These are phyloP conservation scores for Asterochloris sp. DNA, from an alignment of 139 green algal genomes.

Conservation along the genomic window DNA sequence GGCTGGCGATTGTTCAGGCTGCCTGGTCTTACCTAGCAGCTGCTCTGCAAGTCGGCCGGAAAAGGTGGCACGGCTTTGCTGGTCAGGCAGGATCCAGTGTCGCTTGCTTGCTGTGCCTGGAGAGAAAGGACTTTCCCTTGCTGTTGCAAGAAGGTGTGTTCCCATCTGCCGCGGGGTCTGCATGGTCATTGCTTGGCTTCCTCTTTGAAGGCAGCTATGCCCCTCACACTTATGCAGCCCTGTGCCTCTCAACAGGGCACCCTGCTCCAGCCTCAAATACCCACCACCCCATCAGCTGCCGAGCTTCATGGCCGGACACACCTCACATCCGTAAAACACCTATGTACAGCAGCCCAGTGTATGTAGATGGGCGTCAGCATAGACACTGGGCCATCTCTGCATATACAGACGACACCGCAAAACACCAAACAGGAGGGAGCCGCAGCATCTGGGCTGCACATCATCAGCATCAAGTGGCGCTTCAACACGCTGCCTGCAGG, in stretches of 20 bases:
- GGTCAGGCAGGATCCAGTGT: not conserved
- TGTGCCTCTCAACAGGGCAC: no score
- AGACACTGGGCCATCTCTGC: not conserved
- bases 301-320: no score
- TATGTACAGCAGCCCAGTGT: no score
- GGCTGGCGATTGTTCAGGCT: not conserved
- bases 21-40: not conserved
- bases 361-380: no score
- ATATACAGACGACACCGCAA: not conserved
- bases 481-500: slow-evolving; percentile 15
- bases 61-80: not conserved
- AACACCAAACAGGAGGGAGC: not conserved
- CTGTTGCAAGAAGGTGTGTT: not conserved
- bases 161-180: not conserved
- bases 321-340: no score
- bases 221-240: no score
- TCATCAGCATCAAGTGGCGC: no score
- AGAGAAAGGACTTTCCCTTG: not conserved
- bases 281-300: no score
- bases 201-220: no score
- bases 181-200: not conserved
- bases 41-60: not conserved
- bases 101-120: not conserved
- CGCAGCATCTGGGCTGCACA: not conserved
- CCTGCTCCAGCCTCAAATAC: no score